Evolutionary conservation across 2,329 filamentous ascomycete species (phyloP).

Genomic region (Penicillium olsonii): DNA sequence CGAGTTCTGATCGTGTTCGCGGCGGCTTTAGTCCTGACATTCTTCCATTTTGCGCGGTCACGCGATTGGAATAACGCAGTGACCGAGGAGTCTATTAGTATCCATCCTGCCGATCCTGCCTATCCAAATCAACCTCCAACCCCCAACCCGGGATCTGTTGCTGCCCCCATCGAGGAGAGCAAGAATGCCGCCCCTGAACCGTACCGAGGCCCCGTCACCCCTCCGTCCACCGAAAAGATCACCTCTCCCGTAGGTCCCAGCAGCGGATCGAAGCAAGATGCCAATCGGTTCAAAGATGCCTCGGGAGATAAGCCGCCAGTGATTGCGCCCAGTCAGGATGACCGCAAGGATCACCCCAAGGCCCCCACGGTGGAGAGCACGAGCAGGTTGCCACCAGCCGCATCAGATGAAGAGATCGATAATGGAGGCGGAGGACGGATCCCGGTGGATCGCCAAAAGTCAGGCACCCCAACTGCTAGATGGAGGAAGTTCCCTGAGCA

Average conservation of each 20-base stretch:
- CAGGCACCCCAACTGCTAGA: slow-evolving; percentile 50
- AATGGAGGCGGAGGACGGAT: slow-evolving; percentile 37
- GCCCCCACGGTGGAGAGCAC: not conserved
- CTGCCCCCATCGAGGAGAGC: slow-evolving; percentile 10
- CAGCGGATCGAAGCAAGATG: slow-evolving; percentile 4
- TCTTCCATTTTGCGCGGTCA: slow-evolving; percentile 55
- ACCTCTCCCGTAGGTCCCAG: slow-evolving; percentile 2
- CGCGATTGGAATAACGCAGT: slow-evolving; percentile 36
- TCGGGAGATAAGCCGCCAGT: not conserved
- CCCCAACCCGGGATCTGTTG: slow-evolving; percentile 1
- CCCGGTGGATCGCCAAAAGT: slow-evolving; percentile 30
- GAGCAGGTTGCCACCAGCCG: not conserved
- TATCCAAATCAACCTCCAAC: slow-evolving; percentile 8
- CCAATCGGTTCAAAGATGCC: slow-evolving; percentile 1
- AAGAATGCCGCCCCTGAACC: slow-evolving; percentile 15
- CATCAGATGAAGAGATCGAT: slow-evolving; percentile 25
- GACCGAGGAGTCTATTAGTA: slow-evolving; percentile 11
- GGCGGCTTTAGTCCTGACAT: slow-evolving; percentile 43
- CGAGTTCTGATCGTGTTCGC: slow-evolving; percentile 49
- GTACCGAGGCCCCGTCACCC: slow-evolving; percentile 17
- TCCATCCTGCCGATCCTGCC: slow-evolving; percentile 7
- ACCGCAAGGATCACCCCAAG: slow-evolving; percentile 1
- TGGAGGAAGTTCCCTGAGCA: slow-evolving; percentile 75
- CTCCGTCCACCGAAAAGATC: slow-evolving; percentile 7
- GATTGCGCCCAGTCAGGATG: slow-evolving; percentile 8